Conservation (phyloP, 345 rosid genomes). For the Eucalyptus sp. region DNA sequence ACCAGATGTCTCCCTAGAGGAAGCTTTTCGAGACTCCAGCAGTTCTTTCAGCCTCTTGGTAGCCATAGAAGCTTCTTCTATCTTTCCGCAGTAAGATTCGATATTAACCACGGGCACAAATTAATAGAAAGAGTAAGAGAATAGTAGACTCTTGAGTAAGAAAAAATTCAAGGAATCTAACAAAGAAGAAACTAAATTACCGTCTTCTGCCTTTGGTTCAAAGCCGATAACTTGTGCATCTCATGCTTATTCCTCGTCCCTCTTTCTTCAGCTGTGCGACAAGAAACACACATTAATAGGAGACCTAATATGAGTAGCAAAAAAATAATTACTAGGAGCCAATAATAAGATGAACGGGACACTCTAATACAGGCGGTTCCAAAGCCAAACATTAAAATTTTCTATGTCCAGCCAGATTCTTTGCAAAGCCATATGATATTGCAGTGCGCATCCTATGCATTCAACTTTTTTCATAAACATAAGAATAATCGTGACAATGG, state of each 20-base stretch:
- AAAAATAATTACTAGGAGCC: background rate
- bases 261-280: constrained; percentile 71
- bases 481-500: background rate
- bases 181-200: no score
- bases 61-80: no score
- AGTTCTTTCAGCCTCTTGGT: constrained; percentile 9
- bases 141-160: no score
- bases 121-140: no score
- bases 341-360: background rate
- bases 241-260: constrained; percentile 93
- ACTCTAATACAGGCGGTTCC: background rate
- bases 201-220: constrained; percentile 84
- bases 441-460: background rate
- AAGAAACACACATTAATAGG: background rate
- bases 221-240: constrained; percentile 89
- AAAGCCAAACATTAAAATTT: background rate
- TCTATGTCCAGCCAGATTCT: background rate
- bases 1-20: constrained; percentile 50
- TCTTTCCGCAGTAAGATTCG: no score
- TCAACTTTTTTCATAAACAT: background rate
- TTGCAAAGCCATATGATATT: background rate
- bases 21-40: constrained; percentile 73
- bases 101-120: no score
- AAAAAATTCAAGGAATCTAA: no score
- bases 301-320: background rate